Base-by-base conservation (phyloP, 371 early-diverging fungal genomes). In the Funneliformis caledonium region DNA sequence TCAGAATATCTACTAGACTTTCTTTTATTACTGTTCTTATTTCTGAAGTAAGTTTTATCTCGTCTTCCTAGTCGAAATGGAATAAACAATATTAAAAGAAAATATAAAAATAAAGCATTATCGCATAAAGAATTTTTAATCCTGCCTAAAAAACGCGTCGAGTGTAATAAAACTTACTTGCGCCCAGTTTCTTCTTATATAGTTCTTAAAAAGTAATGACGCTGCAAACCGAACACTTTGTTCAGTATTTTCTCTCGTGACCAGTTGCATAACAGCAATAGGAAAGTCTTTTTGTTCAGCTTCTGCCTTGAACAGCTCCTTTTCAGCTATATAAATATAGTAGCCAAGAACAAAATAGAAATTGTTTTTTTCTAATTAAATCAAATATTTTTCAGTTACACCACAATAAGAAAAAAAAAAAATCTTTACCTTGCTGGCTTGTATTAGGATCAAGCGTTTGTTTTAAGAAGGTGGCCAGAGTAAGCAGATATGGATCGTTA, bases 151-250 rank as follows among this genome's bases (percentile, higher is more conserved):
- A 10, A 14, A 22, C 43, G 19, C 74, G 37, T 37, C 61, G 26
- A 16, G 19, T 10, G 10, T 22, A 43, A 19, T 43, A 26, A 48
- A 31, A 72, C 84, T 81, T 89, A 95, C 96, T 83, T 86, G 85
- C 48, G 88, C 88, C 99, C 99, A 99, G 81, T 93, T 85, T 79
- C 94, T 91, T 81, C 94, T 94, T 82, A 97, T 86, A 85, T 92
- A 96, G 85, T 99, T 99, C 85, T 99, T 99, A 86, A 99, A 97
- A 82, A 94, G 93, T 52, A 99, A 84, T 22, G 96, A 91, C 14
- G 93, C 95, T 4, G 97, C 92, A 79, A 96, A 91, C 56, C 96
- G 91, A 14, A 95, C 85, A 50, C 89, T 90, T 43, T 82, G 81
- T 78, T 90, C 89, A n/a, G 85, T 85, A 1, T 83, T 76, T 67